Conservation (phyloP, 192 early-diverging fungal species). For the Coemansia reversa region DNA sequence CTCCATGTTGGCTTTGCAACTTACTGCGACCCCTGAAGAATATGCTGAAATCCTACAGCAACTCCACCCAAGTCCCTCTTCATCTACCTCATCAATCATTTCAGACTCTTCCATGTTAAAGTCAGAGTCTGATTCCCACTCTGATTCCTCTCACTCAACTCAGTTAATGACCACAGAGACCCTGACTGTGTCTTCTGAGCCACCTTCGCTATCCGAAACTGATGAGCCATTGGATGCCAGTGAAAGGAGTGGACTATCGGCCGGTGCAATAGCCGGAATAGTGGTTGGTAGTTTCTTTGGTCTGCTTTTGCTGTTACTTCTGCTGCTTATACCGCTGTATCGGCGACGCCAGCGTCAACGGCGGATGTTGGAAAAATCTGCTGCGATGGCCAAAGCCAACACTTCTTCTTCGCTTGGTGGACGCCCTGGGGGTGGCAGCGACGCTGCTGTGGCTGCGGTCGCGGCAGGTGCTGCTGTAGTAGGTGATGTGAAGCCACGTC, state of each 20-base stretch:
- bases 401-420: neutral
- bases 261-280: slow-evolving; percentile 43
- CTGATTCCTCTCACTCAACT: neutral
- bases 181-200: neutral
- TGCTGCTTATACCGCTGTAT: slow-evolving; percentile 33
- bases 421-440: slow-evolving; percentile 9
- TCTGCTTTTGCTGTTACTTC: slow-evolving; percentile 32
- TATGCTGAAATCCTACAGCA: slow-evolving; percentile 32
- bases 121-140: neutral
- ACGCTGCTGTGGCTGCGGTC: slow-evolving; percentile 6
- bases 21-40: slow-evolving; percentile 41
- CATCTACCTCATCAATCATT: neutral
- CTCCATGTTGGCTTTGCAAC: slow-evolving; percentile 38
- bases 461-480: slow-evolving; percentile 1
- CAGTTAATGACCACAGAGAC: neutral
- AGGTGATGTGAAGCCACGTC: slow-evolving; percentile 20
- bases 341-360: slow-evolving; percentile 33
- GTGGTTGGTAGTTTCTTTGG: slow-evolving; percentile 32
- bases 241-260: slow-evolving; percentile 33
- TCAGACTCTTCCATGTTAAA: slow-evolving; percentile 1
- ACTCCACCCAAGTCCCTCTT: slow-evolving; percentile 17
- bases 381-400: neutral
- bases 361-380: slow-evolving; percentile 24
- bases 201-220: neutral
- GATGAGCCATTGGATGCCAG: neutral